phyloP scores from a whole-genome alignment of 257 asterid genomes.

The Gentiana dahurica region DNA sequence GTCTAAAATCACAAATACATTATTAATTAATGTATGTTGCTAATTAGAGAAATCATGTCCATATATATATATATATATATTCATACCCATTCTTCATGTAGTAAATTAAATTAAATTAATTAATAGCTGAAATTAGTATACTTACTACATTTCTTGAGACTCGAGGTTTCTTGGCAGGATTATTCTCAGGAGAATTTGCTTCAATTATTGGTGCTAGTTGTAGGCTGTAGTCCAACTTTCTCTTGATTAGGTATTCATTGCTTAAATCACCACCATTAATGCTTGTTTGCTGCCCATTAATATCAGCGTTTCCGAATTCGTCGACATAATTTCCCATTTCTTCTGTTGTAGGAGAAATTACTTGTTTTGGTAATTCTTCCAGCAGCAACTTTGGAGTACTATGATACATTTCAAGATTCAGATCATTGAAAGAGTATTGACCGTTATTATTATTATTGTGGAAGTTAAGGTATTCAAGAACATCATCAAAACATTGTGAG shows the following conservation, averaged over 20 bases:
- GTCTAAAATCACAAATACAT: constrained; percentile 14
- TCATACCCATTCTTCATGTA: too few species aligned
- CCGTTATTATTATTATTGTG: constrained; percentile 24
- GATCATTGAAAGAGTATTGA: too few species aligned
- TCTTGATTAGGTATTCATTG: constrained; percentile 32
- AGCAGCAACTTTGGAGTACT: too few species aligned
- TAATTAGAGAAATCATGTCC: too few species aligned
- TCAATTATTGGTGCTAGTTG: constrained; percentile 1
- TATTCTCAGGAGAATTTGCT: constrained; percentile 13
- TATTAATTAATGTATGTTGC: too few species aligned
- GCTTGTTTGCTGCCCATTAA: constrained; percentile 1
- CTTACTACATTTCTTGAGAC: constrained; percentile 38
- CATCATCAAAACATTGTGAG: constrained; percentile 8
- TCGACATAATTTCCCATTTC: constrained; percentile 10
- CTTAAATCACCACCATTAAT: constrained; percentile 2
- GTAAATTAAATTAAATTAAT: too few species aligned
- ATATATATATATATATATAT: too few species aligned
- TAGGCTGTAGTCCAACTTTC: constrained; percentile 16
- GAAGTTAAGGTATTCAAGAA: constrained; percentile 12
- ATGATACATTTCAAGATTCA: too few species aligned
- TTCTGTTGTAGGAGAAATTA: constrained; percentile 17
- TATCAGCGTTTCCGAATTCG: constrained; percentile 4
- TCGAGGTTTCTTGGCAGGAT: constrained; percentile 44
- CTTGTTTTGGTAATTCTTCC: too few species aligned
- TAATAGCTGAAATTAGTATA: neutral